Evolutionary conservation across 306 rosid genomes (phyloP), one percentile per base, ranked within the genome.

Genomic region (Glycine tomentella): DNA sequence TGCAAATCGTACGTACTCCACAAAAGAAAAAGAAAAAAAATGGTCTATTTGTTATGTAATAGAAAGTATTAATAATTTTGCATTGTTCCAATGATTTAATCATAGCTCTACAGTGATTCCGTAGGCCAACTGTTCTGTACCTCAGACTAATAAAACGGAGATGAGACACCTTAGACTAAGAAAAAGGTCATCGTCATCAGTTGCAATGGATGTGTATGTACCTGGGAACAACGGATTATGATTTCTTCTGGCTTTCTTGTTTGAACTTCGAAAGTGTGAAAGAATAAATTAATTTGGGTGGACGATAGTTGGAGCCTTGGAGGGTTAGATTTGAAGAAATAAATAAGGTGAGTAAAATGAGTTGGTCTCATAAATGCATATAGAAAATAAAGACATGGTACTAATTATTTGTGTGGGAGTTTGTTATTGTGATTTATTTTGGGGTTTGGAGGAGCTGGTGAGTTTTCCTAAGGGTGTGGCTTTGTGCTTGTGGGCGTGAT

Each of bases 401-500:
- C 4, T 36, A 36, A 82, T 79, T 77, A 86, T 86, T 77, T 77
- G 89, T 82, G 87, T 87, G 91, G 89, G 87, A 90, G 87, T 88
- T 90, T 86, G 91, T 81, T 88, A 79, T 77, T 38, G 58, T 80
- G 82, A 17, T 56, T 70, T 64, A 55, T 63, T 50, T 76, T 45
- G 84, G 49, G 52, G 72, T 48, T 61, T 52, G 78, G n/a, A 58
- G 68, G 62, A 64, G 77, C 31, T 53, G 81, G 84, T 65, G 84
- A 45, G 78, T 57, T 70, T 77, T 88, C 82, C 80, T 1, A 78
- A 71, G 88, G 81, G 87, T 82, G 87, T 83, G 87, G 85, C 31
- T 61, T 79, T 81, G 69, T 69, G 88, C 62, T 72, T 83, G 91
- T 95, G 98, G 94, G 89, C 76, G 97, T 91, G 85, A 91, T 93